Percentiles rank a stretch among this genome's conserved stretches.
Evolutionary conservation across 2,329 filamentous ascomycete genomes (phyloP).

Genomic region (Claviceps maximensis): DNA sequence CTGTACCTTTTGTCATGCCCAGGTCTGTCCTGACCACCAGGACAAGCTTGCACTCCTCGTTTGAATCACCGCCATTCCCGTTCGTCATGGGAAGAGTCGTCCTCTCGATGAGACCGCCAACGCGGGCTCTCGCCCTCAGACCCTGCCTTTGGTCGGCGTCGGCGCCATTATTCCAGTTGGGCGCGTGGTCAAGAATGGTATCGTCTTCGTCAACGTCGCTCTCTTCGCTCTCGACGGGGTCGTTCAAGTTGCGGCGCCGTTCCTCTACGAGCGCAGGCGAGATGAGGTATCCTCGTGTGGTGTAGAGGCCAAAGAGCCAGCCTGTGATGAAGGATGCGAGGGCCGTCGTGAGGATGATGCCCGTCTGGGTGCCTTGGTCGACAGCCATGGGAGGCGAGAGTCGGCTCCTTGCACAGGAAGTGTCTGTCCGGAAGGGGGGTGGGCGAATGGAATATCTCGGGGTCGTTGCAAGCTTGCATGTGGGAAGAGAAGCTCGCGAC

Average conservation of each 20-base stretch:
- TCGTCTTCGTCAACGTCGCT: conserved; percentile 53
- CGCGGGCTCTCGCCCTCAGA: conserved; percentile 20
- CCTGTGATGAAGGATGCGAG: conserved; percentile 63
- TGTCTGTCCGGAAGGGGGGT: too few species aligned
- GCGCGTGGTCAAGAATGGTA: conserved; percentile 48
- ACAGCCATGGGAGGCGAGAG: conserved; percentile 4
- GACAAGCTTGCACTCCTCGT: conserved; percentile 88
- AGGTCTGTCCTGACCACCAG: conserved; percentile 86
- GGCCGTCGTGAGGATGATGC: conserved; percentile 58
- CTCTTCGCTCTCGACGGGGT: conserved; percentile 56
- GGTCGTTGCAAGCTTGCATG: background rate
- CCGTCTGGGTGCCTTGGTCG: conserved; percentile 25
- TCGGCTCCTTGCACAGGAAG: too few species aligned
- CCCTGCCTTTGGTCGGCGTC: conserved; percentile 48
- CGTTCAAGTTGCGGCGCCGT: conserved; percentile 40
- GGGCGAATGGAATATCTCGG: background rate
- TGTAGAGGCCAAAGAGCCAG: conserved; percentile 70
- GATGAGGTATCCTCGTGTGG: conserved; percentile 46
- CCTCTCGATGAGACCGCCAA: conserved; percentile 11
- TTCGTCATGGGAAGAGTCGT: conserved; percentile 19
- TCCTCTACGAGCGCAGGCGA: conserved; percentile 42
- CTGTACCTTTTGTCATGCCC: conserved; percentile 88
- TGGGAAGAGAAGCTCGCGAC: background rate
- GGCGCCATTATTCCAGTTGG: conserved; percentile 51
- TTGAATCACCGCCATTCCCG: conserved; percentile 15